Conservation (phyloP, 805 yeast species). For the Lachancea lanzarotensis region DNA sequence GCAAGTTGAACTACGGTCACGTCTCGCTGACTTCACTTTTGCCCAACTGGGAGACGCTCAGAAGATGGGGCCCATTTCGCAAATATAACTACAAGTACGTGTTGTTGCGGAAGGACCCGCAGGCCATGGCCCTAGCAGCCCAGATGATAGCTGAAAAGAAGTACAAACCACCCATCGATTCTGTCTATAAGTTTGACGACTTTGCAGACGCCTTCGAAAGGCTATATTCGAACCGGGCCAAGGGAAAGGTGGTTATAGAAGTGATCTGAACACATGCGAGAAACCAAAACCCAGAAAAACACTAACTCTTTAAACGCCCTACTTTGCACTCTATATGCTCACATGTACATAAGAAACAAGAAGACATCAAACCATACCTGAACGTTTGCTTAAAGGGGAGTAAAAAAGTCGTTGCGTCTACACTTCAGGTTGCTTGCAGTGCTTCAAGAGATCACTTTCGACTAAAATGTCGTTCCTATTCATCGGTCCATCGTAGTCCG, state of each 20-base stretch:
- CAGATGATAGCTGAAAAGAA: constrained; percentile 25
- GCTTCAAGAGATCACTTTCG: too few species aligned
- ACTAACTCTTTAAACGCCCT: too few species aligned
- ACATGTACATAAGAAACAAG: too few species aligned
- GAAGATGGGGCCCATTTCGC: constrained; percentile 21
- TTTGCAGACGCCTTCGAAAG: constrained; percentile 45
- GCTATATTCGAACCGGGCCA: constrained; percentile 41
- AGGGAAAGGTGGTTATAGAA: constrained; percentile 54
- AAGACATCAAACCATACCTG: too few species aligned
- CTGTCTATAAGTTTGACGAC: constrained; percentile 44
- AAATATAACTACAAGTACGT: constrained; percentile 28
- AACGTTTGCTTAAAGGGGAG: too few species aligned
- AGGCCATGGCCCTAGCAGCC: constrained; percentile 19
- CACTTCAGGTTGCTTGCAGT: too few species aligned
- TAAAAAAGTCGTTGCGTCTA: too few species aligned
- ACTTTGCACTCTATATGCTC: too few species aligned
- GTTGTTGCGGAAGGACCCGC: constrained; percentile 8
- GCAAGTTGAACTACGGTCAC: constrained; percentile 27
- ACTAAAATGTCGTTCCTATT: too few species aligned
- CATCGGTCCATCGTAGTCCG: too few species aligned
- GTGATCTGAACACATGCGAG: neutral
- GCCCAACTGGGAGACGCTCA: constrained; percentile 11
- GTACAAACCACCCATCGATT: constrained; percentile 46
- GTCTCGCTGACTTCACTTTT: constrained; percentile 7
- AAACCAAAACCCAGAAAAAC: too few species aligned